Conservation (phyloP, 192 early-diverging fungal genomes). For the Entrophospora sp. region DNA sequence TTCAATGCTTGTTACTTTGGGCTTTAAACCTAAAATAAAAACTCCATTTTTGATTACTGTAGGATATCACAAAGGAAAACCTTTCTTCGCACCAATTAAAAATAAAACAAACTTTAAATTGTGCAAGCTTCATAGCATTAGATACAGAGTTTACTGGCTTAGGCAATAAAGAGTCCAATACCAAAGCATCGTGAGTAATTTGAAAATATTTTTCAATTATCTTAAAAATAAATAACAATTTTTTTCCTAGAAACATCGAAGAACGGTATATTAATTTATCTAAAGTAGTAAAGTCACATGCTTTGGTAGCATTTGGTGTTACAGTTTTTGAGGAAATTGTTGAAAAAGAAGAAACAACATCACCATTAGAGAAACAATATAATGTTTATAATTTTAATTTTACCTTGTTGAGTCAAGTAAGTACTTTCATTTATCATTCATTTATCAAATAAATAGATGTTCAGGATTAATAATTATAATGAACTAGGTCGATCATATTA, state of each 20-base stretch:
- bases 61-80: slow-evolving; percentile 61
- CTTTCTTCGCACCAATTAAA: slow-evolving; percentile 34
- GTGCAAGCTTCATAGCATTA: slow-evolving; percentile 70
- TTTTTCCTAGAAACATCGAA: slow-evolving; percentile 56
- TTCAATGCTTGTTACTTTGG: no score
- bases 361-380: slow-evolving; percentile 10
- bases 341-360: background rate
- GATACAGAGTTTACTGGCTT: slow-evolving; percentile 93
- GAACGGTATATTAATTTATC: slow-evolving; percentile 71
- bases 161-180: slow-evolving; percentile 31
- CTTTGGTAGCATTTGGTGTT: slow-evolving; percentile 80
- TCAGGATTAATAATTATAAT: background rate
- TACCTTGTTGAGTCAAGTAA: slow-evolving; percentile 33
- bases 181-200: slow-evolving; percentile 25
- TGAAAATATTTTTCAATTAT: slow-evolving; percentile 22
- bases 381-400: slow-evolving; percentile 57
- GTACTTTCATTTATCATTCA: background rate
- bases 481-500: slow-evolving; percentile 47
- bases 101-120: slow-evolving; percentile 36
- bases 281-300: slow-evolving; percentile 62
- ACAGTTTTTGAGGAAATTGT: slow-evolving; percentile 44
- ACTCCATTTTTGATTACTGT: no score
- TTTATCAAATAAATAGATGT: background rate
- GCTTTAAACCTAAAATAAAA: no score
- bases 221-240: background rate